Percentiles rank a stretch among this genome's conserved stretches.
Conservation (phyloP, 2,329 filamentous ascomycete species). For the Ascochyta lentis region DNA sequence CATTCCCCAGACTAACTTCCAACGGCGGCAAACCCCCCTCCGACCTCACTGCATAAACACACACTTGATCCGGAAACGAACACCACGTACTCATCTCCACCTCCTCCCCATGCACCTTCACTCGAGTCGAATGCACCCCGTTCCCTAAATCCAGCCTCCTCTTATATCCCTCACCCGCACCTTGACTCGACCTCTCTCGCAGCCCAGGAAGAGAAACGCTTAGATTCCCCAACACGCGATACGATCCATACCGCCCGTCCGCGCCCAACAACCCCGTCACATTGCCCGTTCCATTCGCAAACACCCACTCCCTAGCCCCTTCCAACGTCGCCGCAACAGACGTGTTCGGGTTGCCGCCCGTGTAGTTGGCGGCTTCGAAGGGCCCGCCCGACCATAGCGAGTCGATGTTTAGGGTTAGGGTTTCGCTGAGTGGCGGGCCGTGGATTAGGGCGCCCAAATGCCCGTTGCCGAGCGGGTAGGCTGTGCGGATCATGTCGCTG, state of each 20-base stretch:
- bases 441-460: slow-evolving; percentile 56
- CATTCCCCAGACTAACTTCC: slow-evolving; percentile 53
- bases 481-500: slow-evolving; percentile 32
- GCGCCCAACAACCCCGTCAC: slow-evolving; percentile 47
- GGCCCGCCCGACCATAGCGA: slow-evolving; percentile 60
- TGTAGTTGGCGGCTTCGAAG: slow-evolving; percentile 55
- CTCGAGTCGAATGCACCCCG: slow-evolving; percentile 43
- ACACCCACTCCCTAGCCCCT: slow-evolving; percentile 57
- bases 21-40: slow-evolving; percentile 51
- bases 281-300: slow-evolving; percentile 58
- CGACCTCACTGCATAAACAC: slow-evolving; percentile 48
- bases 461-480: slow-evolving; percentile 59
- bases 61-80: slow-evolving; percentile 52
- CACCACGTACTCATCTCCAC: slow-evolving; percentile 55
- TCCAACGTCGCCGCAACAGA: slow-evolving; percentile 45
- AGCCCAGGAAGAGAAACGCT: slow-evolving; percentile 48
- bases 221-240: slow-evolving; percentile 57
- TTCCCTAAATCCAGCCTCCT: slow-evolving; percentile 54
- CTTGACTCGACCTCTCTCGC: slow-evolving; percentile 11
- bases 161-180: slow-evolving; percentile 41
- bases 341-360: slow-evolving; percentile 55
- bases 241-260: slow-evolving; percentile 53
- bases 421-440: slow-evolving; percentile 53
- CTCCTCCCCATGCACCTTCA: slow-evolving; percentile 27
- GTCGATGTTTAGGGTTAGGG: slow-evolving; percentile 57